Percentiles rank a stretch among this genome's conserved stretches.
These are phyloP conservation scores for Colletotrichum higginsianum DNA, from an alignment of 2,329 filamentous ascomycete genomes.

Conservation along the genomic window DNA sequence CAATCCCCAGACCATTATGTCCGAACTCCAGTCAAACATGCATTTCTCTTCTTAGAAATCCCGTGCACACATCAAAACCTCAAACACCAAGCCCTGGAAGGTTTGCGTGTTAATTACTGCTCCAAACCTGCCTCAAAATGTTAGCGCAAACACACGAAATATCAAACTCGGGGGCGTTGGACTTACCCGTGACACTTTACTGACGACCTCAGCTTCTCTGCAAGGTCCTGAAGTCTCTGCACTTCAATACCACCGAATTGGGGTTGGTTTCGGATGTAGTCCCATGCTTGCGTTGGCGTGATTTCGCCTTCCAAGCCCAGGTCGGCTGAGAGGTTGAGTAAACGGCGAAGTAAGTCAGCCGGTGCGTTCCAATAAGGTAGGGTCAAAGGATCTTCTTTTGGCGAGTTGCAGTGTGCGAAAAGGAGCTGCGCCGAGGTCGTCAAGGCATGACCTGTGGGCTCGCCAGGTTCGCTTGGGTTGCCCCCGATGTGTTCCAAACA, in stretches of 20 bases:
- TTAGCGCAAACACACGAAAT: neutral
- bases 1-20: no score
- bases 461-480: slow-evolving; percentile 45
- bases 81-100: slow-evolving; percentile 25
- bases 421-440: slow-evolving; percentile 46
- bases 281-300: slow-evolving; percentile 58
- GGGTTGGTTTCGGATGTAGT: slow-evolving; percentile 51
- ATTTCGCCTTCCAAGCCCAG: slow-evolving; percentile 52
- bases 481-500: slow-evolving; percentile 49
- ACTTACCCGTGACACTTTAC: slow-evolving; percentile 55
- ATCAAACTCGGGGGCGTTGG: no score
- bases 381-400: neutral
- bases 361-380: slow-evolving; percentile 41
- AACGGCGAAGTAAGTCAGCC: slow-evolving; percentile 43
- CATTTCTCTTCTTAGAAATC: neutral
- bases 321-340: slow-evolving; percentile 46
- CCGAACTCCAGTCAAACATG: neutral
- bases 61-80: slow-evolving; percentile 9
- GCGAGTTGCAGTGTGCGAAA: slow-evolving; percentile 5
- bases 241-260: slow-evolving; percentile 50
- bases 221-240: slow-evolving; percentile 47
- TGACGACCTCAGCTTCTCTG: slow-evolving; percentile 47
- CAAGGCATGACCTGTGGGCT: slow-evolving; percentile 48
- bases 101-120: slow-evolving; percentile 18
- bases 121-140: slow-evolving; percentile 21